A percentile compares a stretch with the other conserved stretches of the same genome.
phyloP scores from a whole-genome alignment of 257 asterid species.

The Sherardia arvensis region DNA sequence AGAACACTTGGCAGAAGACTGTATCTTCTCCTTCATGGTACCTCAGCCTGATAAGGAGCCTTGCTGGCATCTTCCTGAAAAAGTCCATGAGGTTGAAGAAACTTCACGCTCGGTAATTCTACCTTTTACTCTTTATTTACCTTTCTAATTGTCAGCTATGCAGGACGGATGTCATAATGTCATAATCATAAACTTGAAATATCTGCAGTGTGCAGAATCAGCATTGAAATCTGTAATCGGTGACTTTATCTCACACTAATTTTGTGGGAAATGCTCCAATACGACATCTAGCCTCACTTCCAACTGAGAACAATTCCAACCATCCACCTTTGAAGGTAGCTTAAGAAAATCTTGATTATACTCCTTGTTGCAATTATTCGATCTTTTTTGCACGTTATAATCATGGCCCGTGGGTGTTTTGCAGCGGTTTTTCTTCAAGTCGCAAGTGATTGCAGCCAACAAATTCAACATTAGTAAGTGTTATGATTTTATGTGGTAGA shows the following conservation, averaged over 20 bases:
- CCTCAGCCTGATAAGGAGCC: slow-evolving; percentile 41
- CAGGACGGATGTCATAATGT: slow-evolving; percentile 5
- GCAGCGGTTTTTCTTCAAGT: slow-evolving; percentile 90
- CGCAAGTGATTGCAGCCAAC: slow-evolving; percentile 74
- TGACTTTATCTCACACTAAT: slow-evolving; percentile 64
- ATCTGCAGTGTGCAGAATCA: slow-evolving; percentile 80
- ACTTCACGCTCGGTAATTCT: slow-evolving; percentile 63
- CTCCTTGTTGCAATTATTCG: not conserved
- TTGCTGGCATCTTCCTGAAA: slow-evolving; percentile 92
- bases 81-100: slow-evolving; percentile 62
- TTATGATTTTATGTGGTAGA: slow-evolving; percentile 79
- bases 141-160: not conserved
- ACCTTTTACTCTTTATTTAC: not conserved
- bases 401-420: slow-evolving; percentile 6
- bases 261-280: slow-evolving; percentile 93
- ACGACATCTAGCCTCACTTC: slow-evolving; percentile 48
- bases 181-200: slow-evolving; percentile 9
- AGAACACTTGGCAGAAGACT: slow-evolving; percentile 89
- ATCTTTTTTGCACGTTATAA: not conserved
- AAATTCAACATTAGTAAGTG: slow-evolving; percentile 42
- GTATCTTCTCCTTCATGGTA: slow-evolving; percentile 70
- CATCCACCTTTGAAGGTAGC: slow-evolving; percentile 43
- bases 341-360: not conserved
- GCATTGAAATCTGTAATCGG: slow-evolving; percentile 77
- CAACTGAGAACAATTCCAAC: slow-evolving; percentile 27